Conservation (phyloP, 345 rosid genomes). For the Bretschneidera sinensis region DNA sequence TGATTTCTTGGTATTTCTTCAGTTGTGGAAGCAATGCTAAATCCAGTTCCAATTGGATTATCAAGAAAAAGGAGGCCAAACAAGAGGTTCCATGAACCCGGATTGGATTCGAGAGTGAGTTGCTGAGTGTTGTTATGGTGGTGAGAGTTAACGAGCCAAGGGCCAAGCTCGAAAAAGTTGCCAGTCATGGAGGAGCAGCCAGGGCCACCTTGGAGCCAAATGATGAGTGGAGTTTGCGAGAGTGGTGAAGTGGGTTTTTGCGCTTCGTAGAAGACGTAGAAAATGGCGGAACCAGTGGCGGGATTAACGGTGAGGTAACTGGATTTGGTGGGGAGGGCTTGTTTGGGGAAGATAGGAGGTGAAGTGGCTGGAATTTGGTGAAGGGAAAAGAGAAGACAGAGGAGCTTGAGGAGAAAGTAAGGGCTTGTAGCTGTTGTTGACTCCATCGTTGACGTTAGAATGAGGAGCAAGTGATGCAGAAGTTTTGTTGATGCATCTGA, state of each 20-base stretch:
- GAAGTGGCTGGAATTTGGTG: slow-evolving; percentile 17
- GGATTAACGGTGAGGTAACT: slow-evolving; percentile 70
- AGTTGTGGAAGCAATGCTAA: slow-evolving; percentile 58
- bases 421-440: slow-evolving; percentile 2
- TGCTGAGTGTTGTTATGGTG: slow-evolving; percentile 10
- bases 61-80: slow-evolving; percentile 75
- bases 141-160: slow-evolving; percentile 48
- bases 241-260: slow-evolving; percentile 39
- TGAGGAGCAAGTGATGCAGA: too few relatives aligned
- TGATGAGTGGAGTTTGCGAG: slow-evolving; percentile 56
- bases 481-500: too few relatives aligned
- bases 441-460: slow-evolving; percentile 8
- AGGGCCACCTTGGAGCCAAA: slow-evolving; percentile 95
- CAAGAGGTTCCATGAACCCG: slow-evolving; percentile 75
- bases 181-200: slow-evolving; percentile 94
- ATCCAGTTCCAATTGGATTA: slow-evolving; percentile 82
- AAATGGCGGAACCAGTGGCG: slow-evolving; percentile 54
- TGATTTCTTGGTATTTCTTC: slow-evolving; percentile 64
- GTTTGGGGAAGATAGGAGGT: slow-evolving; percentile 36
- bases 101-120: slow-evolving; percentile 40
- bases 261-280: slow-evolving; percentile 77
- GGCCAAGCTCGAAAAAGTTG: slow-evolving; percentile 82
- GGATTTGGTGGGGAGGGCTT: slow-evolving; percentile 71
- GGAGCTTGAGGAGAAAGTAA: slow-evolving; percentile 15
- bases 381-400: slow-evolving; percentile 21